A percentile compares a stretch with the other conserved stretches of the same genome.
Evolutionary conservation across 1,284 basidiomycete genomes (phyloP).

Genomic region (Xerocomus minutiporus): DNA sequence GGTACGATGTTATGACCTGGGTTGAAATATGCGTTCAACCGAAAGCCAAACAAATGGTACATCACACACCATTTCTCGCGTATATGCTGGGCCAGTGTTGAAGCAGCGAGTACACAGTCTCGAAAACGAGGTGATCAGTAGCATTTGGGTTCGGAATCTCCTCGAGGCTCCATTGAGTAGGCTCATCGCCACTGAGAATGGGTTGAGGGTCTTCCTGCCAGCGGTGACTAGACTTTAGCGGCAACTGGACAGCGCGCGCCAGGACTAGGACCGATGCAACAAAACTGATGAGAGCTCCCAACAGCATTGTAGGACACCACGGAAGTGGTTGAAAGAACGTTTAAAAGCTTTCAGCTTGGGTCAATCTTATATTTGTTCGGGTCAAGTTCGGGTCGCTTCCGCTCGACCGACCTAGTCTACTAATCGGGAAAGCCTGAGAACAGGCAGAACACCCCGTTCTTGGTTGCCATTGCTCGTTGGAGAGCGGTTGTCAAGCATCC

Average conservation of each 20-base stretch:
- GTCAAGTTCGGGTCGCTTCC: no score
- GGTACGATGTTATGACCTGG: constrained; percentile 42
- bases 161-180: background rate
- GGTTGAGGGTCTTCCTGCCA: background rate
- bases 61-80: background rate
- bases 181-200: background rate
- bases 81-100: background rate
- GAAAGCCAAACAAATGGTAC: background rate
- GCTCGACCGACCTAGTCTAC: no score
- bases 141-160: background rate
- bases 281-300: background rate
- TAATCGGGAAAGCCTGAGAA: no score
- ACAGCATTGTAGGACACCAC: background rate
- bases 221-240: background rate
- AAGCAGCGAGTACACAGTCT: no score
- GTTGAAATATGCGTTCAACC: background rate
- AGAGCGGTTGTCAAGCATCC: no score
- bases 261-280: background rate
- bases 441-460: no score
- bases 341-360: no score
- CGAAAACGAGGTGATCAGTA: background rate
- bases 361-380: no score
- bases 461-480: no score
- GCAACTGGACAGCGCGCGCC: background rate
- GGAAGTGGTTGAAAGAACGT: background rate